A percentile compares a stretch with the other conserved stretches of the same genome.
These are phyloP conservation scores for Kwoniella botswanensis DNA, from an alignment of 768 basidiomycete species.

Conservation along the genomic window DNA sequence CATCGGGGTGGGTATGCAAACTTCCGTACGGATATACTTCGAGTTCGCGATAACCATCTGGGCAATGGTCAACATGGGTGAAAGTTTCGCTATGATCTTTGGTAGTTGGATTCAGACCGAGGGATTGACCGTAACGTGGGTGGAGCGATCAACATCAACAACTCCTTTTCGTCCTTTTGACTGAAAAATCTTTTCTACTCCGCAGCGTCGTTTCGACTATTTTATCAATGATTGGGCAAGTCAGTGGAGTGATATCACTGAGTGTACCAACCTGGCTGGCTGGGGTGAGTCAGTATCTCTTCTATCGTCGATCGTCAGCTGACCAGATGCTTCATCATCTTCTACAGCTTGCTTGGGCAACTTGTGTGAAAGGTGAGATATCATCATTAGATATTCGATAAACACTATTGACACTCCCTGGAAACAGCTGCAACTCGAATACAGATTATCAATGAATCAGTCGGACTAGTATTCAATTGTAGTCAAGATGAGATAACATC, in stretches of 20 bases:
- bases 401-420: neutral
- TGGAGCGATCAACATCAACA: neutral
- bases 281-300: constrained; percentile 36
- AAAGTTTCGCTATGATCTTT: constrained; percentile 58
- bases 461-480: constrained; percentile 56
- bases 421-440: constrained; percentile 51
- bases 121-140: constrained; percentile 58
- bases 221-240: constrained; percentile 48
- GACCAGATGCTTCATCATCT: constrained; percentile 8
- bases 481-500: constrained; percentile 41
- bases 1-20: constrained; percentile 57
- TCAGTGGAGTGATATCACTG: constrained; percentile 54
- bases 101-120: constrained; percentile 53
- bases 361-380: constrained; percentile 30
- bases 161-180: neutral
- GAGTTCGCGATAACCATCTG: constrained; percentile 57
- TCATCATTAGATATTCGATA: neutral
- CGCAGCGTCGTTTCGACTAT: constrained; percentile 50
- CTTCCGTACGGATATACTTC: constrained; percentile 57
- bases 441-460: constrained; percentile 59
- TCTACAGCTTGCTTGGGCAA: constrained; percentile 33
- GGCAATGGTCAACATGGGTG: constrained; percentile 56
- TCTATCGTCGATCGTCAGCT: constrained; percentile 11
- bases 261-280: constrained; percentile 56
- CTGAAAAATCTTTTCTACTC: neutral